Evolutionary conservation across 2,329 filamentous ascomycete genomes (phyloP).

Genomic region (Magnaporthiopsis incrustans): DNA sequence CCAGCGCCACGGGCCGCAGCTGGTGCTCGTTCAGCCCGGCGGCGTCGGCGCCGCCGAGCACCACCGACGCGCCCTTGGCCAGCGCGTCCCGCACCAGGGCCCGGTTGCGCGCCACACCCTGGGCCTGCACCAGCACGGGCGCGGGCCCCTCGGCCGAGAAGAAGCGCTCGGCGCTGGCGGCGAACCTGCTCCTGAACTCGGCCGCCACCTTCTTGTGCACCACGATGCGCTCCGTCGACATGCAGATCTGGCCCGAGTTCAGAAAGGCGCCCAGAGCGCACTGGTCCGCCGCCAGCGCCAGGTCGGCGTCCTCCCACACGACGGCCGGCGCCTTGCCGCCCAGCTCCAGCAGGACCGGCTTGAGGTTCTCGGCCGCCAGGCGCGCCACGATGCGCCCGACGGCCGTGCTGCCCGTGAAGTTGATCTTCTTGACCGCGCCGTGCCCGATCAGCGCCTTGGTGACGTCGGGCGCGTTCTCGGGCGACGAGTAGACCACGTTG

Average conservation of each 20-base stretch:
- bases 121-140: constrained; percentile 61
- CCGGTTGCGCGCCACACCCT: constrained; percentile 58
- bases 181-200: constrained; percentile 38
- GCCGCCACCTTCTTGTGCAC: constrained; percentile 40
- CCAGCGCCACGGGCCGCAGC: constrained; percentile 54
- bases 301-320: constrained; percentile 71
- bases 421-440: constrained; percentile 66
- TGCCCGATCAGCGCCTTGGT: constrained; percentile 62
- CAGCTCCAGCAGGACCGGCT: constrained; percentile 73
- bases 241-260: constrained; percentile 75
- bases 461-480: constrained; percentile 57
- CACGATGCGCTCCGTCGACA: constrained; percentile 70
- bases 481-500: constrained; percentile 61
- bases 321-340: constrained; percentile 77
- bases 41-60: constrained; percentile 29
- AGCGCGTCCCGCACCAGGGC: constrained; percentile 59
- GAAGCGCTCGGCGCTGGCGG: constrained; percentile 29
- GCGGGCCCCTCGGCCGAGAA: constrained; percentile 51
- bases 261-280: constrained; percentile 65
- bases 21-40: constrained; percentile 13
- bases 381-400: constrained; percentile 67
- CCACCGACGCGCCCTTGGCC: constrained; percentile 53
- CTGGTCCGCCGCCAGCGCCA: constrained; percentile 60
- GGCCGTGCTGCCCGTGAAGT: constrained; percentile 72
- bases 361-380: constrained; percentile 64